Conservation (phyloP, 306 rosid species). For the Dalbergia cultrata region DNA sequence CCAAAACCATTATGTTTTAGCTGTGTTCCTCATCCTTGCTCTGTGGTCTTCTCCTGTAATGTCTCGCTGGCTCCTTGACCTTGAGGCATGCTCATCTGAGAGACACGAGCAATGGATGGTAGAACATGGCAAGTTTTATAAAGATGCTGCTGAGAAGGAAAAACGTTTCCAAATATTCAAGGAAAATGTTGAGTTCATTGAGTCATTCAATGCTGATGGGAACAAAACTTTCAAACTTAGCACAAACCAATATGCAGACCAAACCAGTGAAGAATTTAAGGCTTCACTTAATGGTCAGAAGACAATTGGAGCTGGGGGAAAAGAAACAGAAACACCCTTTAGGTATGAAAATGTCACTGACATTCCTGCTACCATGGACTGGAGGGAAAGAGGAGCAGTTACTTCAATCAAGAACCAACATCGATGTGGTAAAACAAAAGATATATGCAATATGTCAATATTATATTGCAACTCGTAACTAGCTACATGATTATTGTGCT, state of each 20-base stretch:
- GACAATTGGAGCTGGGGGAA: background rate
- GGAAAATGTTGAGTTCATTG: constrained; percentile 36
- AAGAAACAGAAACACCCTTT: background rate
- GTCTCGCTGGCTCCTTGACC: constrained; percentile 17
- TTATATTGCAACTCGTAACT: too few relatives aligned
- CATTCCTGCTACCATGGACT: constrained; percentile 34
- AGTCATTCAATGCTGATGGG: constrained; percentile 34
- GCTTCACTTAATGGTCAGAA: constrained; percentile 12
- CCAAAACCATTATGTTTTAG: constrained; percentile 8
- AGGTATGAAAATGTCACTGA: constrained; percentile 29
- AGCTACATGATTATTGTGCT: background rate
- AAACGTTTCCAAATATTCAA: constrained; percentile 38
- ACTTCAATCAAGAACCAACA: constrained; percentile 43
- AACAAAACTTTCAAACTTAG: constrained; percentile 43
- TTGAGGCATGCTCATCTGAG: background rate
- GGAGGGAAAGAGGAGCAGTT: constrained; percentile 35
- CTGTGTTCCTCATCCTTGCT: constrained; percentile 3
- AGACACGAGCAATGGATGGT: constrained; percentile 47
- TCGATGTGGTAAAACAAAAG: constrained; percentile 31
- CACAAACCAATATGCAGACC: constrained; percentile 36
- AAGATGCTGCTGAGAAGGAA: constrained; percentile 36
- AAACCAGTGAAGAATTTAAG: constrained; percentile 46
- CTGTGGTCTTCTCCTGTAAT: constrained; percentile 24
- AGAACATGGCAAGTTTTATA: constrained; percentile 11
- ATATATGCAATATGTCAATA: too few relatives aligned